Percentiles rank a stretch among this genome's conserved stretches.
Evolutionary conservation across 345 rosid species (phyloP).

Genomic region (Barbarea vulgaris): DNA sequence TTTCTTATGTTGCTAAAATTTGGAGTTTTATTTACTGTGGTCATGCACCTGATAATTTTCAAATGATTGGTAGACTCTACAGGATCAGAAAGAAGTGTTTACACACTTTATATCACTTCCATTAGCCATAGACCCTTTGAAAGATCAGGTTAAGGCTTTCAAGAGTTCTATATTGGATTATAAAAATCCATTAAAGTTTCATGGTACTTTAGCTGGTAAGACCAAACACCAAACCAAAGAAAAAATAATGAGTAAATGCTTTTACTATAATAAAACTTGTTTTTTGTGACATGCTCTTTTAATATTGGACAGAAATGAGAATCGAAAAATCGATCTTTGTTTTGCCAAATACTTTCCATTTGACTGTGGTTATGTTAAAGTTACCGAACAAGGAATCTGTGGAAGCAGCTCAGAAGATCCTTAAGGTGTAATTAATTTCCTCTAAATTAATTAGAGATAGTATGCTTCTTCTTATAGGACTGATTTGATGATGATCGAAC

Average conservation of each 20-base stretch:
- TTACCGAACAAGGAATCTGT: conserved; percentile 76
- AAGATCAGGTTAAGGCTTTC: conserved; percentile 59
- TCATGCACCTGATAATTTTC: background rate
- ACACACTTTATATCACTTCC: conserved; percentile 93
- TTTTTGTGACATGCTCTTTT: background rate
- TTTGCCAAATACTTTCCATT: conserved; percentile 73
- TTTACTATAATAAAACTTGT: background rate
- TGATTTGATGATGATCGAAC: conserved; percentile 29
- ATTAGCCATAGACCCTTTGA: conserved; percentile 75
- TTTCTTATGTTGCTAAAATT: background rate
- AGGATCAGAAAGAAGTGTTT: conserved; percentile 55
- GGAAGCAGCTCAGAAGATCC: conserved; percentile 59
- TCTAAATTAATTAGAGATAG: background rate
- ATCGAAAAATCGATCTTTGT: conserved; percentile 77
- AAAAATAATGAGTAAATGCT: background rate
- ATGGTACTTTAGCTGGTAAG: conserved; percentile 54
- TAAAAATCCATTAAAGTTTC: conserved; percentile 2
- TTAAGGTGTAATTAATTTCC: conserved; percentile 54
- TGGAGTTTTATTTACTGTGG: background rate
- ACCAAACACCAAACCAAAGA: background rate
- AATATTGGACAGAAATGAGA: conserved; percentile 55
- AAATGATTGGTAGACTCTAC: conserved; percentile 47
- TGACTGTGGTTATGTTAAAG: conserved; percentile 90
- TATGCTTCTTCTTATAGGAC: conserved; percentile 19
- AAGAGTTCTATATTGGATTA: conserved; percentile 56